Base-by-base conservation (phyloP, 805 yeast species). In the Yarrowia keelungensis region DNA sequence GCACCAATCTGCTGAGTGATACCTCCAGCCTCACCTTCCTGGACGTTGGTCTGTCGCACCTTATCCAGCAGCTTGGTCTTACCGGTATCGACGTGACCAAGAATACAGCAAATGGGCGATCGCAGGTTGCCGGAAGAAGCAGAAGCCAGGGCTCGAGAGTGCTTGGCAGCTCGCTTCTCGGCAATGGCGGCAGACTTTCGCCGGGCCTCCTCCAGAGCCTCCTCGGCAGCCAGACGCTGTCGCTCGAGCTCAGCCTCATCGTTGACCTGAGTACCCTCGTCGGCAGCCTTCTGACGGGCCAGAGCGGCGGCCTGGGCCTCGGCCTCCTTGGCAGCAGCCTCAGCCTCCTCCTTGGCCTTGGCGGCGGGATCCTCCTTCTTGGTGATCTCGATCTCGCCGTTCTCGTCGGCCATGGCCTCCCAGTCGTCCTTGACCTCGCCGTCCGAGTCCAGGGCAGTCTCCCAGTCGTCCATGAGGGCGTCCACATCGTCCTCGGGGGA, bases 11-110 rank as follows among this genome's bases (percentile, higher is more conserved):
- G 99, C 85, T 95, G 99, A 72, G 99, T 95, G 79, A 95, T 95
- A 84, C 99, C 99, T 84, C 99, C 99, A 69, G 99, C 99, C 83
- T 95, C 99, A 77, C 99, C 99, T 79, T 98, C 99, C 83, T 95
- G 99, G 71, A 95, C 99, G 77, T 95, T 95, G 50, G 98, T 95
- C 83, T 94, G 98, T 83, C 99, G 94, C 74, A 95, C 89, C 81
- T 95, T 95, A 79, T 95, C 99, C 79, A 95, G 85, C 73, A 95
- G 86, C 79, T 95, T 95, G 73, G 99, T 95, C 81, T 95, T 95
- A 88, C 99, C 99, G 69, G 99, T 95, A 85, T 95, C 99, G 81
- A 95, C 99, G 84, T 95, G 99, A 78, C 99, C 99, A 80, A 95
- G 85, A 76, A 95, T 95, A 89, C 97, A 92, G 81, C 99, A 95